Evolutionary conservation across 805 yeast species (phyloP).

Genomic region (Schwanniomyces polymorphus): DNA sequence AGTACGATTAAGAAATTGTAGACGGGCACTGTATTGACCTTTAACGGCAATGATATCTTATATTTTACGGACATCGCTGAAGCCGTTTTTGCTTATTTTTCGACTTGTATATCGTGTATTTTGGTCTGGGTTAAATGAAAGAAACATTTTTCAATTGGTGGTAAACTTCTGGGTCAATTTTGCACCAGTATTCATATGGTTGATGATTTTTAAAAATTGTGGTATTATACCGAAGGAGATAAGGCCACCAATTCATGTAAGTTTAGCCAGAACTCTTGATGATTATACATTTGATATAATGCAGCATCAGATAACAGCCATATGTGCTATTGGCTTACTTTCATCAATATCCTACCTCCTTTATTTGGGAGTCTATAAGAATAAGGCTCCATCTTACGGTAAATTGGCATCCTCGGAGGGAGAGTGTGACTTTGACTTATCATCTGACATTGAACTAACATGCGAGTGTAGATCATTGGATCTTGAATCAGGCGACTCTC

Average conservation of each 20-base stretch:
- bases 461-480: too few species aligned
- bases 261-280: constrained; percentile 44
- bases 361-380: too few species aligned
- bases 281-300: constrained; percentile 27
- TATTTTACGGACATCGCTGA: not conserved
- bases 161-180: constrained; percentile 51
- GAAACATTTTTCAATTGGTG: constrained; percentile 37
- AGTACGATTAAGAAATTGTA: too few species aligned
- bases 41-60: too few species aligned
- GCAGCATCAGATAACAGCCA: not conserved
- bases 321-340: not conserved
- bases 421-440: too few species aligned
- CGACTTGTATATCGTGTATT: constrained; percentile 11
- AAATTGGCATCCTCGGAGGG: too few species aligned
- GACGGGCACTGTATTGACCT: too few species aligned
- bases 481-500: too few species aligned
- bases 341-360: too few species aligned
- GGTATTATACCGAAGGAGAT: constrained; percentile 53
- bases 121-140: constrained; percentile 33
- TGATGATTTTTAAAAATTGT: constrained; percentile 58
- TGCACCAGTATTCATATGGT: constrained; percentile 54
- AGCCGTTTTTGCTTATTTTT: constrained; percentile 9
- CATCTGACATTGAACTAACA: too few species aligned
- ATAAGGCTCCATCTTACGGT: too few species aligned
- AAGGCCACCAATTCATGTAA: constrained; percentile 58